These are phyloP conservation scores for Taphrina betulina DNA, from an alignment of 1,139 yeast genomes.

Conservation along the genomic window DNA sequence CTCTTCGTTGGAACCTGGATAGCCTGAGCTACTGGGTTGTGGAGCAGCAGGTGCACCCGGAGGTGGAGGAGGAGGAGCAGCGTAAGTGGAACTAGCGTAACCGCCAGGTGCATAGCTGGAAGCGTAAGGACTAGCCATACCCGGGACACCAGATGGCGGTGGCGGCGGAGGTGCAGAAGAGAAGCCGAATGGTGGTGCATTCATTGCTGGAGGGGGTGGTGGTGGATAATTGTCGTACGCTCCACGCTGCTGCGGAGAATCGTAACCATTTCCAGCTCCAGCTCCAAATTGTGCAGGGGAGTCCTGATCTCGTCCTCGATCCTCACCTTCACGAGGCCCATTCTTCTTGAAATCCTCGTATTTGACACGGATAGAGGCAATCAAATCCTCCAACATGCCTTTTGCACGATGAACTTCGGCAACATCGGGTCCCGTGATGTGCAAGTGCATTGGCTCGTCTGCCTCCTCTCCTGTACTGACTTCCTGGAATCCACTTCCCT, in stretches of 20 bases:
- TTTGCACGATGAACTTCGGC: conserved; percentile 43
- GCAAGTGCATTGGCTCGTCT: conserved; percentile 44
- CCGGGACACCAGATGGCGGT: conserved; percentile 1
- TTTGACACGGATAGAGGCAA: conserved; percentile 43
- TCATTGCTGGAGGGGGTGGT: conserved; percentile 14
- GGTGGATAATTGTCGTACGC: conserved; percentile 12
- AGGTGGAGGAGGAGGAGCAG: conserved; percentile 18
- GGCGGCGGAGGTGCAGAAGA: conserved; percentile 16
- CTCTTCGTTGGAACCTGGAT: background rate
- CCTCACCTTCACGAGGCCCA: conserved; percentile 23
- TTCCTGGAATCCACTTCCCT: conserved; percentile 46
- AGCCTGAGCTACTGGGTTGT: background rate
- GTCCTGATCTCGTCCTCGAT: conserved; percentile 1
- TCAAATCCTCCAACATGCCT: conserved; percentile 44
- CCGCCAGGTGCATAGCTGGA: conserved; percentile 10
- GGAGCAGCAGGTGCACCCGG: conserved; percentile 9
- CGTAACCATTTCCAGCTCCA: too few species aligned
- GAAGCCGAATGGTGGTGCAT: background rate
- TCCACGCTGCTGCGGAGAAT: conserved; percentile 14
- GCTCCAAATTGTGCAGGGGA: conserved; percentile 2
- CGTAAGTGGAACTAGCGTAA: background rate
- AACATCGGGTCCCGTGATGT: conserved; percentile 42
- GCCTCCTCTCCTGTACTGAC: conserved; percentile 44
- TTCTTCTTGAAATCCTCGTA: conserved; percentile 38
- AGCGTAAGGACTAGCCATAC: background rate